Evolutionary conservation across 176 grass and related monocot genomes (phyloP).

Genomic region (Rhipidocladum racemiflorum): DNA sequence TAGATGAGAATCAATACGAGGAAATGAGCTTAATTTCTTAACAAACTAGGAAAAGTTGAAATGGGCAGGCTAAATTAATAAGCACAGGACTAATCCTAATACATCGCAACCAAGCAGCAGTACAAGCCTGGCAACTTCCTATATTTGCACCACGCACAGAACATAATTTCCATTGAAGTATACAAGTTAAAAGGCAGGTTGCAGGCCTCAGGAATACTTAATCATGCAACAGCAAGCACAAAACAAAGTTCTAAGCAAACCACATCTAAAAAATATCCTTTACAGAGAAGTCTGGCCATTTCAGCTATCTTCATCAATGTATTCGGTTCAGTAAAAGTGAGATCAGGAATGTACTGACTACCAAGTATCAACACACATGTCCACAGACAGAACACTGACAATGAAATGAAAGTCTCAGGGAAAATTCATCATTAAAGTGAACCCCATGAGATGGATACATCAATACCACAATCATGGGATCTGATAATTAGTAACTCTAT

Average conservation of each 20-base stretch:
- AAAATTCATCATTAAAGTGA: neutral
- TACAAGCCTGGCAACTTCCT: neutral
- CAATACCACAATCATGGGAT: neutral
- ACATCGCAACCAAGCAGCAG: neutral
- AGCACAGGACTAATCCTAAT: neutral
- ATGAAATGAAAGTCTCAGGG: neutral
- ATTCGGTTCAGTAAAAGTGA: neutral
- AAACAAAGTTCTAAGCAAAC: neutral
- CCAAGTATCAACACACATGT: neutral
- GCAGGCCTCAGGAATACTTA: neutral
- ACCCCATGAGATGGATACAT: neutral
- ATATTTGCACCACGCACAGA: neutral
- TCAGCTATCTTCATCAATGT: neutral
- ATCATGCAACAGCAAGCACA: neutral
- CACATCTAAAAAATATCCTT: neutral
- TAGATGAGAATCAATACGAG: conserved; percentile 2
- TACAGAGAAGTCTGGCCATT: neutral
- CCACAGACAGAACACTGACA: neutral
- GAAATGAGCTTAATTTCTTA: neutral
- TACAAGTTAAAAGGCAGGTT: neutral
- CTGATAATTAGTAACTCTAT: neutral
- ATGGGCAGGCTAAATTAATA: neutral
- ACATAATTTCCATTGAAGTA: neutral
- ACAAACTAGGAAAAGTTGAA: neutral
- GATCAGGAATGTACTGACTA: neutral